Conservation (phyloP, 352 stramenopile species). For the Phytophthora crassamura region DNA sequence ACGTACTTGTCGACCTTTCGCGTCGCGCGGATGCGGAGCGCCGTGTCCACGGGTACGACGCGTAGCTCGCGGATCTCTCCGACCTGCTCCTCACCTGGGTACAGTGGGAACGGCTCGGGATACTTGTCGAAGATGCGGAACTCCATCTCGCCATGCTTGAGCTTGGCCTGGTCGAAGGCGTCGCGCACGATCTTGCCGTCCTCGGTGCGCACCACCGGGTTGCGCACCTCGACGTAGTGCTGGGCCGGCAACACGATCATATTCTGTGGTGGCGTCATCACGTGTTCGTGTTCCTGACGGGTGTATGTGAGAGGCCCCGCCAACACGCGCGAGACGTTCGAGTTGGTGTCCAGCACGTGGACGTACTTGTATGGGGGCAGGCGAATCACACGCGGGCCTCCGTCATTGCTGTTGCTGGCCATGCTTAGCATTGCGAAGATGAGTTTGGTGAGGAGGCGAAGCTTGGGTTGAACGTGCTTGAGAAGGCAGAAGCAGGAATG, state of each 20-base stretch:
- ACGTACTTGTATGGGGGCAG: conserved; percentile 86
- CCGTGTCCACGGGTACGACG: conserved; percentile 65
- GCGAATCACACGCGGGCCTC: conserved; percentile 73
- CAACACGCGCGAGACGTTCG: conserved; percentile 83
- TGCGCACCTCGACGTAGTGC: conserved; percentile 80
- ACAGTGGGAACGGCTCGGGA: conserved; percentile 79
- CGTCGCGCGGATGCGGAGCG: conserved; percentile 68
- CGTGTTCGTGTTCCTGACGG: conserved; percentile 79
- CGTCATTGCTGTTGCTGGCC: conserved; percentile 33
- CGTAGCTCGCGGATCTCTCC: conserved; percentile 60
- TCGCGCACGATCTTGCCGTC: conserved; percentile 65
- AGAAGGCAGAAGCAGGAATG: conserved; percentile 21
- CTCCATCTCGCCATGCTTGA: conserved; percentile 81
- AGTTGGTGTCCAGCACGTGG: conserved; percentile 87
- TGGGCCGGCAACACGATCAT: conserved; percentile 84
- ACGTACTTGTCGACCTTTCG: conserved; percentile 64
- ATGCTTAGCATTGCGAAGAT: conserved; percentile 15
- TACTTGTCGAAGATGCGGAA: conserved; percentile 80
- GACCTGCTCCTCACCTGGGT: conserved; percentile 73
- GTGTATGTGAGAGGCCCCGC: conserved; percentile 82
- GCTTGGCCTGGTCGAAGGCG: conserved; percentile 77
- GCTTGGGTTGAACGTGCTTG: conserved; percentile 13
- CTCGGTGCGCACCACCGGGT: conserved; percentile 62
- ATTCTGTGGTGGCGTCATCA: conserved; percentile 62
- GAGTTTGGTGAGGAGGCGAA: conserved; percentile 2